Percentiles rank a stretch among this genome's conserved stretches.
Evolutionary conservation across 176 grass and related monocot genomes (phyloP).

Genomic region (Aegilops longissima): DNA sequence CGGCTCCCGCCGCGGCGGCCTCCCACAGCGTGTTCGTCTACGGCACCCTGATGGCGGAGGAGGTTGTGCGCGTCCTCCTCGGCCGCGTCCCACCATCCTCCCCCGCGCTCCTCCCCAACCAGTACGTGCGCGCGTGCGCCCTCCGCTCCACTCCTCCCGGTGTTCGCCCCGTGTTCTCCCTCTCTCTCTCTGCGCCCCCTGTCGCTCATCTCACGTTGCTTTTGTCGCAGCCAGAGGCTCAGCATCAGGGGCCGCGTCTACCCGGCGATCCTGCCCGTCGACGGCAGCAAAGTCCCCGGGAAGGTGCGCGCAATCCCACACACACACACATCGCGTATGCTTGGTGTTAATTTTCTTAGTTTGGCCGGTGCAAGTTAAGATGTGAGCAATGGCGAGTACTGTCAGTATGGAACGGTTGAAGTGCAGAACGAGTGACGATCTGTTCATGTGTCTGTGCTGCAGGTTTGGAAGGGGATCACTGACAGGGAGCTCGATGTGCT

Average conservation of each 20-base stretch:
- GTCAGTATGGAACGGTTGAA: neutral
- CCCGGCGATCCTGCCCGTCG: conserved; percentile 72
- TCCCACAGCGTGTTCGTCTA: conserved; percentile 78
- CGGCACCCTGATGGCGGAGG: conserved; percentile 76
- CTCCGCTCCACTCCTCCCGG: neutral
- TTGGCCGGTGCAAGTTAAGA: neutral
- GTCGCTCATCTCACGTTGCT: neutral
- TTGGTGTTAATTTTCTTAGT: neutral
- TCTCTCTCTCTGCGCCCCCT: neutral
- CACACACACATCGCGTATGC: neutral
- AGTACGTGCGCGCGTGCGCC: conserved; percentile 17
- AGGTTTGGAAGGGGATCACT: conserved; percentile 64
- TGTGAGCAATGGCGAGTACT: neutral
- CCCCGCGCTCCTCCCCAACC: conserved; percentile 49
- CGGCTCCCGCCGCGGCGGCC: neutral
- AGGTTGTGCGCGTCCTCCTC: conserved; percentile 68
- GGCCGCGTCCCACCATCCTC: conserved; percentile 56
- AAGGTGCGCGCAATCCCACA: conserved; percentile 40
- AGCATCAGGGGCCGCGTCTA: conserved; percentile 79
- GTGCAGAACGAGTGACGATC: neutral
- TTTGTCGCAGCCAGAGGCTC: conserved; percentile 54
- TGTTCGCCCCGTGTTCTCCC: neutral
- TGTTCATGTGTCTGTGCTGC: neutral
- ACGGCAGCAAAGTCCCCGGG: conserved; percentile 46
- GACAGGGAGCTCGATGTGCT: conserved; percentile 66